Base-by-base conservation (phyloP, 2,329 filamentous ascomycete species). In the Didymella arachidicola region DNA sequence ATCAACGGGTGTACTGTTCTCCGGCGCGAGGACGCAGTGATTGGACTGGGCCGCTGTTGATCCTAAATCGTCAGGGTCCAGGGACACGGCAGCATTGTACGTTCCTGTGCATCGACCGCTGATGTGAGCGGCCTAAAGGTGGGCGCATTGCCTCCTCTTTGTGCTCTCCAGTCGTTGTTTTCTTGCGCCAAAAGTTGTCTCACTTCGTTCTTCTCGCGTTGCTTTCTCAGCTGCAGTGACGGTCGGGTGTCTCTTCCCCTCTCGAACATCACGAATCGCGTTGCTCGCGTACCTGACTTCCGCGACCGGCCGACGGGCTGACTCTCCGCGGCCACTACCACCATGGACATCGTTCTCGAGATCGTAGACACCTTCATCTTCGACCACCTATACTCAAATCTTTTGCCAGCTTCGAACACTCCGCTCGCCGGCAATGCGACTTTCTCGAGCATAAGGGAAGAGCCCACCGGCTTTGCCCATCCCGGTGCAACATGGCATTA, bases 301-400 rank as follows among this genome's bases (percentile, higher is more conserved):
- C 26, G 41, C 45, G 27, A 51, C 52, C 60, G 29, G 44, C 60
- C 61, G 44, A n/a, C 52, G 51, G 41, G 45, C 39, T 56, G 53
- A 32, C 32, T 55, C 22, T 32, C 48, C 57, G 51, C 60, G 58
- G 45, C 59, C 43, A 53, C 46, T 36, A 51, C 41, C 22, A 46
- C 22, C 78, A 97, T 98, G 94, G 94, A 98, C 83, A 87, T 97
- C 79, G 87, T 95, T 44, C 89, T 97, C 66, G 93, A 97, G 79
- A 70, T 93, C 60, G 85, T 87, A 79, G 94, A 98, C 79, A 91
- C 89, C 69, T 92, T 89, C 72, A 71, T 93, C 63, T 89, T 90
- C 78, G 94, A 98, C 80, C 86, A 89, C 67, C 69, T 90, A 58
- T 97, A 96, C 75, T 89, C 93, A 48, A 82, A 80, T 34, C 67